Conservation (phyloP, 1,284 basidiomycete species). For the Entoloma clypeatum region DNA sequence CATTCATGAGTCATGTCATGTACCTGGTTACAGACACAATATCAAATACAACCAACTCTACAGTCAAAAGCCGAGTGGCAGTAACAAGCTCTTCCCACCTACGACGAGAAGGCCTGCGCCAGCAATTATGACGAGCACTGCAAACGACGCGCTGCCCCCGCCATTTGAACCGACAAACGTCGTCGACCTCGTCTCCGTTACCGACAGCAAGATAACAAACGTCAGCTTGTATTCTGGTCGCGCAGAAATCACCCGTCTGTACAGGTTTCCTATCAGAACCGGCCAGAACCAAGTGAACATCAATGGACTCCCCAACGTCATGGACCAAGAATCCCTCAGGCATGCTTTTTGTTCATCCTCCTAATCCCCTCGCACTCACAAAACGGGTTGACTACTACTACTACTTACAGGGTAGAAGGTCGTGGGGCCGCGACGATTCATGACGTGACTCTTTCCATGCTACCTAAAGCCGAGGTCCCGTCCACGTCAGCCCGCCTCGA, state of each 20-base stretch:
- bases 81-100: too few relatives aligned
- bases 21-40: too few relatives aligned
- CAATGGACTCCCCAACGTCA: constrained; percentile 25
- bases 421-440: constrained; percentile 34
- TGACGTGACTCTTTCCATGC: constrained; percentile 29
- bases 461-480: constrained; percentile 8
- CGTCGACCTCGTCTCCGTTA: constrained; percentile 23
- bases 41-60: too few relatives aligned
- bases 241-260: constrained; percentile 32
- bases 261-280: constrained; percentile 26
- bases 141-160: too few relatives aligned
- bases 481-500: constrained; percentile 19
- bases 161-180: constrained; percentile 15
- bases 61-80: too few relatives aligned
- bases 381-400: not conserved
- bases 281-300: constrained; percentile 33
- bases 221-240: constrained; percentile 32
- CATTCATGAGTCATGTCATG: too few relatives aligned
- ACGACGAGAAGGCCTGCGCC: too few relatives aligned
- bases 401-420: constrained; percentile 30
- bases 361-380: too few relatives aligned
- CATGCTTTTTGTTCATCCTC: constrained; percentile 15
- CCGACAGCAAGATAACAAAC: constrained; percentile 28
- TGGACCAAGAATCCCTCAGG: constrained; percentile 32
- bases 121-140: too few relatives aligned